phyloP scores from a whole-genome alignment of 768 basidiomycete genomes.

The Brasilioporus rufonigricans region DNA sequence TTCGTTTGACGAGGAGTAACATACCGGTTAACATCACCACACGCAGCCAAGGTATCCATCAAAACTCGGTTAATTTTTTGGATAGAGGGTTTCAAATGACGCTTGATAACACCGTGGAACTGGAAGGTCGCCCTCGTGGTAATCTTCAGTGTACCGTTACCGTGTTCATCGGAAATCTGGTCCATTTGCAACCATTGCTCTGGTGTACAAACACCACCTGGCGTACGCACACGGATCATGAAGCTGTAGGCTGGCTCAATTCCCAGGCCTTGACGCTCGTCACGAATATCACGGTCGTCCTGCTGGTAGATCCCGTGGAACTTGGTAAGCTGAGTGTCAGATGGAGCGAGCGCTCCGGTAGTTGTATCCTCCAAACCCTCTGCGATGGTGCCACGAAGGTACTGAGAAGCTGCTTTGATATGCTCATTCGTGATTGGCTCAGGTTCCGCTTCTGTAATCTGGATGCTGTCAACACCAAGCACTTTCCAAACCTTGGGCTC shows the following conservation, averaged over 20 bases:
- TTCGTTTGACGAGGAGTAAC: conserved; percentile 13
- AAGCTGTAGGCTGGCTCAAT: conserved; percentile 95
- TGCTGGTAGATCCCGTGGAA: conserved; percentile 97
- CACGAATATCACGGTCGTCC: conserved; percentile 97
- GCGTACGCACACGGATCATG: conserved; percentile 98
- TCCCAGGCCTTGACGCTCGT: conserved; percentile 89
- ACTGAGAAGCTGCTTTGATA: conserved; percentile 95
- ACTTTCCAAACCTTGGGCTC: conserved; percentile 92
- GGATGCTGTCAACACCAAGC: conserved; percentile 84
- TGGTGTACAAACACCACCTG: conserved; percentile 91
- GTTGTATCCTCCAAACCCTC: conserved; percentile 85
- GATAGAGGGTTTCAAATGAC: conserved; percentile 92
- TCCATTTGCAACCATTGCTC: conserved; percentile 96
- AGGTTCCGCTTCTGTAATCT: conserved; percentile 89
- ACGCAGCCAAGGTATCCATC: conserved; percentile 95
- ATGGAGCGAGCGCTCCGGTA: conserved; percentile 88
- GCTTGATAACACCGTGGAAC: conserved; percentile 98
- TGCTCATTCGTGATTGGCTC: conserved; percentile 99
- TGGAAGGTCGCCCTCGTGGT: conserved; percentile 99
- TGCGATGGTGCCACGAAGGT: conserved; percentile 90
- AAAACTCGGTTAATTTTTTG: conserved; percentile 91
- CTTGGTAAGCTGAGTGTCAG: conserved; percentile 94
- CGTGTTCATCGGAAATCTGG: conserved; percentile 94
- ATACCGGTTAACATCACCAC: conserved; percentile 95
- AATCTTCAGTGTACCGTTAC: conserved; percentile 91